Percentiles rank a stretch among this genome's conserved stretches.
Evolutionary conservation across 2,329 filamentous ascomycete species (phyloP).

Genomic region (Cryphonectria parasitica): DNA sequence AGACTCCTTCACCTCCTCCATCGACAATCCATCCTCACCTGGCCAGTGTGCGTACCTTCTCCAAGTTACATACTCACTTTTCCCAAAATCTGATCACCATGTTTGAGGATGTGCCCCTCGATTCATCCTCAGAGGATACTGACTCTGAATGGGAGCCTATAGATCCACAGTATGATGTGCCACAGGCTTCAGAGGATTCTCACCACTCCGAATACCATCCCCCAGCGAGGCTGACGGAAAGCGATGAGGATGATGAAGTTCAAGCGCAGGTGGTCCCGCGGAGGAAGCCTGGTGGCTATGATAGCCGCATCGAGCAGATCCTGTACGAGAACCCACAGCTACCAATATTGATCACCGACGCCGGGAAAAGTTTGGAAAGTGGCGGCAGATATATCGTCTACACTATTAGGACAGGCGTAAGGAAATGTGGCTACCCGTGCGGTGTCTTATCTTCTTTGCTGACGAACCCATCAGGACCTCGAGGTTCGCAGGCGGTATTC

Average conservation of each 20-base stretch:
- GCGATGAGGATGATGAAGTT: conserved; percentile 52
- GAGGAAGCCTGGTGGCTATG: conserved; percentile 83
- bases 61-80: conserved; percentile 43
- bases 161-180: conserved; percentile 65
- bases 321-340: conserved; percentile 92
- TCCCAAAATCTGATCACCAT: conserved; percentile 34
- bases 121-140: conserved; percentile 44
- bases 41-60: conserved; percentile 51
- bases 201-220: conserved; percentile 23
- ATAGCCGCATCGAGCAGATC: conserved; percentile 95
- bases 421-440: conserved; percentile 31
- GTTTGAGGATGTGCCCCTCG: conserved; percentile 44
- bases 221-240: conserved; percentile 38
- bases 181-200: conserved; percentile 61
- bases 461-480: conserved; percentile 67
- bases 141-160: conserved; percentile 49
- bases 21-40: conserved; percentile 67
- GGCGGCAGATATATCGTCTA: conserved; percentile 96
- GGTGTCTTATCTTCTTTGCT: conserved; percentile 10
- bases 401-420: conserved; percentile 91
- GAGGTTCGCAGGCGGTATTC: conserved; percentile 96
- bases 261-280: conserved; percentile 52
- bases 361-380: conserved; percentile 91
- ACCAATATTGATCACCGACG: conserved; percentile 89
- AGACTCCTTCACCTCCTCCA: conserved; percentile 75